Base-by-base conservation (phyloP, 1,284 basidiomycete genomes). In the Gymnopus androsaceus region DNA sequence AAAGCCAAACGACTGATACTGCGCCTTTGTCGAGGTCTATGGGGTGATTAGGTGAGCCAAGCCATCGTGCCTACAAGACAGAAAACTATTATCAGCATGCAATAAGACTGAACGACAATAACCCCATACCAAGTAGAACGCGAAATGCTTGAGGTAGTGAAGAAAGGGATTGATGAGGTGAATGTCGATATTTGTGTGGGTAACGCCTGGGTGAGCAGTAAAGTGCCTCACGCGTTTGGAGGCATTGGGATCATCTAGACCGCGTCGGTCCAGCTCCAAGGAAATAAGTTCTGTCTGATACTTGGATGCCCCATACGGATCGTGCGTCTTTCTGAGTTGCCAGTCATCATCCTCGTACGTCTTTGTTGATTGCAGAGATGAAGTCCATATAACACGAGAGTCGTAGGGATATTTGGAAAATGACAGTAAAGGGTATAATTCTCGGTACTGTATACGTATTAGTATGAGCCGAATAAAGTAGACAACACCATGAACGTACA, bases 201-300 rank as follows among this genome's bases (percentile, higher is more conserved):
- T 87, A 30, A 92, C 78, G 1, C 91, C 92, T 0, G 94, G 94
- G 58, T 92, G 84, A 8, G 82, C 80, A 42, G 84, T 70, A 54
- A 92, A 73, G 64, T 93, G 88, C 51, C 87, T 80, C 56, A 79
- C 70, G 9, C 61, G 67, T 47, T 69, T 73, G 40, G 41, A 59
- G 14, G 63, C 65, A 17, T 57, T 58, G n/a, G 61, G 21, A n/a
- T 64, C 60, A 46, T 62, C 59, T 31, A 71, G 58, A 2, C 75
- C 72, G 27, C 66, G 68, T 34, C 66, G 72, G 59, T 88, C 87
- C 34, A 95, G 75, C 51, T 80, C 72, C 1, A 80, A 73, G 3
- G 81, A 77, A 48, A 94, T 75, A 34, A 94, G 70, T 63, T 94
- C 92, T 15, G 85, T 85, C 69, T 94, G 85, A 68, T 90, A 94